These are phyloP conservation scores for Tulasnella calospora DNA, from an alignment of 768 basidiomycete genomes.

Conservation along the genomic window DNA sequence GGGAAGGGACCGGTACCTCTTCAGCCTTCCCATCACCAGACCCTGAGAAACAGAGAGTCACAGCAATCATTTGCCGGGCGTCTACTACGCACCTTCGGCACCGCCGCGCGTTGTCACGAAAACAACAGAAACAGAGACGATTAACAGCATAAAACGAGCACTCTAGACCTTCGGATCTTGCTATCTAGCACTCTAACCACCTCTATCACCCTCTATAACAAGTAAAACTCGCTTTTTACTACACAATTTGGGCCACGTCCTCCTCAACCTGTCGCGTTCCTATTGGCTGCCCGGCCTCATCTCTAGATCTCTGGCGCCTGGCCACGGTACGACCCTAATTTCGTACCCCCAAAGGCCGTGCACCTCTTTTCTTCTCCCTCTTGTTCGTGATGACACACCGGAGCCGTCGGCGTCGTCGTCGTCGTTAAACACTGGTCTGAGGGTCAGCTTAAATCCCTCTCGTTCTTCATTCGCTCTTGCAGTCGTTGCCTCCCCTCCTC, in stretches of 20 bases:
- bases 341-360: slow-evolving; percentile 11
- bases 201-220: neutral
- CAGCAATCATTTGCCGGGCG: slow-evolving; percentile 14
- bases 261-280: neutral
- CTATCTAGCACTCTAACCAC: neutral
- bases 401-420: neutral
- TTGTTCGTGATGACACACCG: neutral
- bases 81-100: slow-evolving; percentile 10
- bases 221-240: neutral
- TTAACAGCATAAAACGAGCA: neutral
- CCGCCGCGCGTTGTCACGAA: neutral
- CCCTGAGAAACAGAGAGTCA: slow-evolving; percentile 18
- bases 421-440: neutral
- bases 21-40: neutral
- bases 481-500: neutral
- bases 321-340: neutral
- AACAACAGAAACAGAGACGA: neutral
- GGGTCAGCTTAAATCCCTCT: slow-evolving; percentile 9
- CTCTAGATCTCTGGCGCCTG: neutral
- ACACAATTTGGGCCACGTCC: neutral
- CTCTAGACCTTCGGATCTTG: neutral
- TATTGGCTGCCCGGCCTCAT: neutral
- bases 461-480: neutral
- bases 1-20: neutral
- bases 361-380: neutral